Evolutionary conservation across 208 protist species (phyloP).

Genomic region (Wallacemonas sp.): DNA sequence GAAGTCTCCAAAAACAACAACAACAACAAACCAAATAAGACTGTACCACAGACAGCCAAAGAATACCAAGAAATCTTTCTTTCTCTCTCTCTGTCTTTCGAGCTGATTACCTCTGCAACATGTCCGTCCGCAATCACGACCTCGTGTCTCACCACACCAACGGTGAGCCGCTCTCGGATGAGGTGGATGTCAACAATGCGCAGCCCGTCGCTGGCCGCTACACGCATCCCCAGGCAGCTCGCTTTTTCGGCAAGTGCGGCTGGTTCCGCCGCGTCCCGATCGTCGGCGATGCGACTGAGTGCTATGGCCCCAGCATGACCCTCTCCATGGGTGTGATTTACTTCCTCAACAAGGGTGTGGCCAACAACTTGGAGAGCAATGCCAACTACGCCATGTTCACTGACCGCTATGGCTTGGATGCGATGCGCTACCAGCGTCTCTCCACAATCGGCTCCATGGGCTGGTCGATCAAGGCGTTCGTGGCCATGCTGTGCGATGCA

Average conservation of each 20-base stretch:
- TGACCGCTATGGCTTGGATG: slow-evolving; percentile 21
- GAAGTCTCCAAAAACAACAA: background rate
- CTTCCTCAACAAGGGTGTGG: slow-evolving; percentile 34
- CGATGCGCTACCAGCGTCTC: slow-evolving; percentile 31
- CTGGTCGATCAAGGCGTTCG: slow-evolving; percentile 34
- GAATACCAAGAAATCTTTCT: too few species aligned
- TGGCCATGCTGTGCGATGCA: slow-evolving; percentile 29
- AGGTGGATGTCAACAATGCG: background rate
- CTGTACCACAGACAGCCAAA: too few species aligned
- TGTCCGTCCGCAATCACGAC: slow-evolving; percentile 1
- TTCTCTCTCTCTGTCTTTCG: too few species aligned
- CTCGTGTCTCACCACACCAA: slow-evolving; percentile 4
- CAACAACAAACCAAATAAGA: background rate
- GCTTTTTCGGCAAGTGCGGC: slow-evolving; percentile 11
- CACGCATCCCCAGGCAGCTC: slow-evolving; percentile 21
- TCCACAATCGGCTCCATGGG: slow-evolving; percentile 24
- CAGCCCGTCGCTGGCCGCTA: background rate
- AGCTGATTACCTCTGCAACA: too few species aligned
- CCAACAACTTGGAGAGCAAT: slow-evolving; percentile 12
- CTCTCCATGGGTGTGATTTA: slow-evolving; percentile 26
- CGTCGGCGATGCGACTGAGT: slow-evolving; percentile 15
- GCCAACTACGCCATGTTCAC: slow-evolving; percentile 23
- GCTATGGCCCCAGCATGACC: slow-evolving; percentile 24
- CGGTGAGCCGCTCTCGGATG: background rate
- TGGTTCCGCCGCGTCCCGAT: slow-evolving; percentile 21